Evolutionary conservation across 768 basidiomycete genomes (phyloP).

Genomic region (Lentinula sp.): DNA sequence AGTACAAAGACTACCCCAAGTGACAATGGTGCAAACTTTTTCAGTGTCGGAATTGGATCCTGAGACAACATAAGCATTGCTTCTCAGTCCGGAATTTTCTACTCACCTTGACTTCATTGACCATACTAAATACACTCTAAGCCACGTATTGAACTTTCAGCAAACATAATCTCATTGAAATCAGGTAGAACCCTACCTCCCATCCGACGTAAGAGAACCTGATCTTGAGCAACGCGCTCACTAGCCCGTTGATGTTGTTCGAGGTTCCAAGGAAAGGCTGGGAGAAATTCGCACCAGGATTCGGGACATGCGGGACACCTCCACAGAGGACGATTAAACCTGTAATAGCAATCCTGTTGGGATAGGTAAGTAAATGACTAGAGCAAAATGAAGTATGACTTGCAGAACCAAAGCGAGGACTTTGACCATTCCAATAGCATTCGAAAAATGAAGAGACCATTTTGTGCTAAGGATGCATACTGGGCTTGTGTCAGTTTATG

Average conservation of each 20-base stretch:
- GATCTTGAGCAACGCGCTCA: slow-evolving; percentile 30
- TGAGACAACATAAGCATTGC: slow-evolving; percentile 47
- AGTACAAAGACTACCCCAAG: slow-evolving; percentile 45
- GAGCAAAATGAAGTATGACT: neutral
- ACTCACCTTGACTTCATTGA: slow-evolving; percentile 18
- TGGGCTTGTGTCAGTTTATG: neutral
- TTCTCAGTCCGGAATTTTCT: slow-evolving; percentile 56
- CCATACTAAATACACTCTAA: neutral
- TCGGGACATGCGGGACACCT: neutral
- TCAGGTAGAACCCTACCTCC: slow-evolving; percentile 31
- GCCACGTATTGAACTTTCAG: slow-evolving; percentile 32
- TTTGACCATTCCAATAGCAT: slow-evolving; percentile 56
- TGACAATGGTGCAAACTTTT: slow-evolving; percentile 58
- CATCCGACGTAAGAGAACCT: slow-evolving; percentile 19
- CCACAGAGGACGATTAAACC: slow-evolving; percentile 37
- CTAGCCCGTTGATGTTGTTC: neutral
- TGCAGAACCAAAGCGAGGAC: slow-evolving; percentile 35
- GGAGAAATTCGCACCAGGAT: neutral
- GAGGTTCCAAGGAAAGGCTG: neutral
- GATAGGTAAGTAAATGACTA: neutral
- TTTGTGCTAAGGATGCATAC: slow-evolving; percentile 12
- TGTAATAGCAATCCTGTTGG: slow-evolving; percentile 30
- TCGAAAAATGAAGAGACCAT: slow-evolving; percentile 56
- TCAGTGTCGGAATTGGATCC: slow-evolving; percentile 56
- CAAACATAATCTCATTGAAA: slow-evolving; percentile 26